A percentile compares a stretch with the other conserved stretches of the same genome.
phyloP scores from a whole-genome alignment of 371 early-diverging fungal genomes.

The Vavraia culicis region DNA sequence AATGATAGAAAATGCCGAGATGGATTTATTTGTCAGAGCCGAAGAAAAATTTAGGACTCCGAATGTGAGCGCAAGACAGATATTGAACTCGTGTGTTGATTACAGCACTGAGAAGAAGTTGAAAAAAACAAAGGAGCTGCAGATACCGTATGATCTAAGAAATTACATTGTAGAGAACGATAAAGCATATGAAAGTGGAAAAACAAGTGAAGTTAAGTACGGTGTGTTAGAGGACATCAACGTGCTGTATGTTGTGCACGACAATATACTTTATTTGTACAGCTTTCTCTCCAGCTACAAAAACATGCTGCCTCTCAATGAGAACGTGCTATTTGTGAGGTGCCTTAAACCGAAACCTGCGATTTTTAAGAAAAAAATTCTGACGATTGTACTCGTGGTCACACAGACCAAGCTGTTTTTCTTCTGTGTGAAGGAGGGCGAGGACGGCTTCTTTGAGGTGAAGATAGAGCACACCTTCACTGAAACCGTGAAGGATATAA shows the following conservation, averaged over 20 bases:
- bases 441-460: conserved; percentile 13
- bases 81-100: too few species aligned
- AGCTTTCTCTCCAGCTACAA: conserved; percentile 16
- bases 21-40: too few species aligned
- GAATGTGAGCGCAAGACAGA: too few species aligned
- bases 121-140: conserved; percentile 14
- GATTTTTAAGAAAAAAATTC: conserved; percentile 26
- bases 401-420: conserved; percentile 30
- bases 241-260: conserved; percentile 18
- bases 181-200: too few species aligned
- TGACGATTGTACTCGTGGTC: conserved; percentile 17
- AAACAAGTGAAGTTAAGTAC: neutral
- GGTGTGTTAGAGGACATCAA: conserved; percentile 25
- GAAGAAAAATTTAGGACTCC: too few species aligned
- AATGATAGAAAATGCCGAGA: too few species aligned
- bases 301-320: conserved; percentile 13
- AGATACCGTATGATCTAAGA: conserved; percentile 7
- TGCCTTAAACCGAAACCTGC: conserved; percentile 18
- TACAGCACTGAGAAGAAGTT: conserved; percentile 24
- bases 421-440: conserved; percentile 26
- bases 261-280: conserved; percentile 18
- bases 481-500: conserved; percentile 1
- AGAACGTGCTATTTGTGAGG: conserved; percentile 8
- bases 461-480: conserved; percentile 16
- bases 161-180: neutral